A percentile compares a stretch with the other conserved stretches of the same genome.
Evolutionary conservation across 108 stramenopile species (phyloP).

Genomic region (Cylindrotheca closterium): DNA sequence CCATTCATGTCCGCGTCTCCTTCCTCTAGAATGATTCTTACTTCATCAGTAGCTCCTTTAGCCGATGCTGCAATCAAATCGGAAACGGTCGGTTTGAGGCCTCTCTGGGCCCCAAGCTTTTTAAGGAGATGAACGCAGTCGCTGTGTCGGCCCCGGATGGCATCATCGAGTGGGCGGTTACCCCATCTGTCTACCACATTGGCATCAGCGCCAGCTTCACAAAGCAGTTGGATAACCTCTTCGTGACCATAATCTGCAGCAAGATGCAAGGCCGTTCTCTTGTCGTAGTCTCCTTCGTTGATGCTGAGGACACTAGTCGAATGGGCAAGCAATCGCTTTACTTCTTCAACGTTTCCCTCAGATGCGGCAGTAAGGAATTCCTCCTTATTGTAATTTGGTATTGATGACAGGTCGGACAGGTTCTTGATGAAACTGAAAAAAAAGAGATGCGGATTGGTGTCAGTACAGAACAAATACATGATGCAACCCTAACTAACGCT

Average conservation of each 20-base stretch:
- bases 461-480: too few relatives aligned
- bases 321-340: constrained; percentile 43
- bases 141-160: constrained; percentile 20
- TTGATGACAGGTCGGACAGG: neutral
- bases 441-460: too few relatives aligned
- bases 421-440: neutral
- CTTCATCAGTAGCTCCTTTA: constrained; percentile 79
- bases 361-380: constrained; percentile 83
- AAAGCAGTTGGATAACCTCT: constrained; percentile 60
- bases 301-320: constrained; percentile 34
- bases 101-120: constrained; percentile 65
- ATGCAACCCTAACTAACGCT: too few relatives aligned
- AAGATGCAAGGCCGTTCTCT: constrained; percentile 88
- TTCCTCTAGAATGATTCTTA: constrained; percentile 45
- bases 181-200: constrained; percentile 89
- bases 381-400: neutral
- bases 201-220: constrained; percentile 70
- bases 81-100: constrained; percentile 57
- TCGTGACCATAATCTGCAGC: constrained; percentile 81
- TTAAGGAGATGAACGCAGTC: constrained; percentile 45
- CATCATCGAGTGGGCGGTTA: constrained; percentile 85
- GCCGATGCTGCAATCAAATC: constrained; percentile 85
- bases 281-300: constrained; percentile 86
- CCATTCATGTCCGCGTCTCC: constrained; percentile 52
- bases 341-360: constrained; percentile 80